phyloP scores from a whole-genome alignment of 2,329 filamentous ascomycete species.

The Fusarium fujikuroi region DNA sequence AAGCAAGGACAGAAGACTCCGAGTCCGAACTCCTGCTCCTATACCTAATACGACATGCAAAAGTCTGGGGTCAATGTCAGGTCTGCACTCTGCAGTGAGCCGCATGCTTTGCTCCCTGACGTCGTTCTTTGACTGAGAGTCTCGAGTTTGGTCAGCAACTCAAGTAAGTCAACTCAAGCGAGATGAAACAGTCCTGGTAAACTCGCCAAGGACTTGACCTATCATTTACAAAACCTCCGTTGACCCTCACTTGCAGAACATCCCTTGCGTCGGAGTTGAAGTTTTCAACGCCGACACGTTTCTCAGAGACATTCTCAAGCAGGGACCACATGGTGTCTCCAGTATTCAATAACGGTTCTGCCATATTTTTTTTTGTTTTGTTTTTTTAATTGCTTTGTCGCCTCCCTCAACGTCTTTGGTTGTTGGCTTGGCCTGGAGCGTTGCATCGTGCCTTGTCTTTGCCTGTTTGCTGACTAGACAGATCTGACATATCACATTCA shows the following conservation, averaged over 20 bases:
- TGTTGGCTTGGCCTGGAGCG: conserved; percentile 23
- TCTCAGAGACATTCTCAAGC: conserved; percentile 33
- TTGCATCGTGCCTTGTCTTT: conserved; percentile 41
- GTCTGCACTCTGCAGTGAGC: conserved; percentile 16
- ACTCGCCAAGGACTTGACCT: conserved; percentile 9
- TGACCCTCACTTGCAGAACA: background rate
- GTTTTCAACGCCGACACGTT: conserved; percentile 31
- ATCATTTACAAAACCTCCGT: conserved; percentile 3
- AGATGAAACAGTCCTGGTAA: background rate
- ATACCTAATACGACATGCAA: conserved; percentile 4
- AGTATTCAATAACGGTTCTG: conserved; percentile 21
- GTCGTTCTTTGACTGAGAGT: background rate
- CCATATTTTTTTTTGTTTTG: background rate
- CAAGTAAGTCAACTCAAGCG: conserved; percentile 3
- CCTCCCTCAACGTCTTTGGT: conserved; percentile 15
- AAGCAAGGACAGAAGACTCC: background rate
- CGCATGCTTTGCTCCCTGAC: conserved; percentile 18
- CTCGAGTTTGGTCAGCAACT: conserved; percentile 8
- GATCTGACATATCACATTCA: conserved; percentile 41
- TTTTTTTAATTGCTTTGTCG: conserved; percentile 5
- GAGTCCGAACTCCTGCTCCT: background rate
- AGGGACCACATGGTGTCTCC: conserved; percentile 25
- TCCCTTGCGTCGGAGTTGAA: conserved; percentile 10
- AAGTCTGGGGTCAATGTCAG: conserved; percentile 12
- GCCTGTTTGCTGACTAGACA: conserved; percentile 23